Conservation (phyloP, 1,284 basidiomycete genomes). For the Cutaneotrichosporon curvatum region DNA sequence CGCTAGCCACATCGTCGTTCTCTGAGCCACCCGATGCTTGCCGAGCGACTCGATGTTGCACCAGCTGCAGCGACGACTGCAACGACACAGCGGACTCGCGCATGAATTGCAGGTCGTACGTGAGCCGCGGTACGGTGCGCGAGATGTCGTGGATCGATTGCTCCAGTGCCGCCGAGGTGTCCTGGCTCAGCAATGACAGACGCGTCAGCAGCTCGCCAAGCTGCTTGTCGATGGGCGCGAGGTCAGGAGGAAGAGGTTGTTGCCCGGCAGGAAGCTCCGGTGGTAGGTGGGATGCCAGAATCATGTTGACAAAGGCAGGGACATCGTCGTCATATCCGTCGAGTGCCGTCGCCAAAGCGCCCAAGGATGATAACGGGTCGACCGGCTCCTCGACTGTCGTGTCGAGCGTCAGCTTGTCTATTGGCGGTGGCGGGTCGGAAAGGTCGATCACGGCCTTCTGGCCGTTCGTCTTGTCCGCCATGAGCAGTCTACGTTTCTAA, state of each 20-base stretch:
- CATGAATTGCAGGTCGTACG: constrained; percentile 92
- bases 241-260: constrained; percentile 41
- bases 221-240: constrained; percentile 64
- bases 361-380: constrained; percentile 23
- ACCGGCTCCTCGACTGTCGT: constrained; percentile 1
- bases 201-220: constrained; percentile 65
- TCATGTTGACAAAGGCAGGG: constrained; percentile 40
- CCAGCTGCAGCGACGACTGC: constrained; percentile 56
- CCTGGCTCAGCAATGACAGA: constrained; percentile 74
- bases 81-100: constrained; percentile 75
- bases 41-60: constrained; percentile 50
- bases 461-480: background rate
- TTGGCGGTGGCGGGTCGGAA: background rate
- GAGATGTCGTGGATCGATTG: constrained; percentile 83
- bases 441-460: constrained; percentile 6
- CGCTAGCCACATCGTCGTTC: background rate
- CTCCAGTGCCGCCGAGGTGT: constrained; percentile 76
- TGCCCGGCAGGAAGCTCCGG: constrained; percentile 13
- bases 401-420: constrained; percentile 1
- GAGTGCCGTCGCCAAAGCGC: constrained; percentile 34
- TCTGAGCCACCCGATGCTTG: constrained; percentile 12
- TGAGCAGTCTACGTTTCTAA: background rate
- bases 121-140: constrained; percentile 73
- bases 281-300: constrained; percentile 28
- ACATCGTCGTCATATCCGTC: constrained; percentile 37